Evolutionary conservation across 768 basidiomycete species (phyloP).

Genomic region (Trametes gibbosa): DNA sequence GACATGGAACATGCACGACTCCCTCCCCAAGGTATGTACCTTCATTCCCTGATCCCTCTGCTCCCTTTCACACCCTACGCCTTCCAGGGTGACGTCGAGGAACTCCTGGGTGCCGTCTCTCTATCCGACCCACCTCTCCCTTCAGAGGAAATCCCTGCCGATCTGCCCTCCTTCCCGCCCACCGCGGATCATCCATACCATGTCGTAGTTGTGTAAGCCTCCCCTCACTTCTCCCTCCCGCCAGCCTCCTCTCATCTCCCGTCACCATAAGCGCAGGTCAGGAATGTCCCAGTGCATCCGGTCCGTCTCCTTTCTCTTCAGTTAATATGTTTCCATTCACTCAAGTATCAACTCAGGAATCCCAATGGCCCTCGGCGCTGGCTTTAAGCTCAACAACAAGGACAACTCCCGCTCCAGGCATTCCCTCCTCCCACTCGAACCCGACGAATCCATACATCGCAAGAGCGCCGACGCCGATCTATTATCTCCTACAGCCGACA

Average conservation of each 20-base stretch:
- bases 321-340: neutral
- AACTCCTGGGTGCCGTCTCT: conserved; percentile 64
- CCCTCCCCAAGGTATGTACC: conserved; percentile 61
- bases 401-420: conserved; percentile 21
- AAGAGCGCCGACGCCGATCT: conserved; percentile 15
- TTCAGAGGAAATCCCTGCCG: conserved; percentile 20
- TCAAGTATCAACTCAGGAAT: conserved; percentile 46
- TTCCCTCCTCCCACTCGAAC: conserved; percentile 23
- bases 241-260: conserved; percentile 15
- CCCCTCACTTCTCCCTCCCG: neutral
- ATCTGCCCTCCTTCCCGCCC: conserved; percentile 46
- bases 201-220: conserved; percentile 68
- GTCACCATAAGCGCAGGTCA: conserved; percentile 57
- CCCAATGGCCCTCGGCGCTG: conserved; percentile 75
- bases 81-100: conserved; percentile 66
- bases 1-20: conserved; percentile 88
- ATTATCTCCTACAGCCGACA: conserved; percentile 5
- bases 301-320: conserved; percentile 32
- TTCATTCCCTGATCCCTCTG: neutral
- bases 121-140: conserved; percentile 28
- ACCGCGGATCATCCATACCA: conserved; percentile 71
- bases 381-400: conserved; percentile 64
- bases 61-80: neutral
- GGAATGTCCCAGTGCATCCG: conserved; percentile 81
- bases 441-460: conserved; percentile 21